Evolutionary conservation across 192 early-diverging fungal genomes (phyloP).

Genomic region (Linnemannia elongata): DNA sequence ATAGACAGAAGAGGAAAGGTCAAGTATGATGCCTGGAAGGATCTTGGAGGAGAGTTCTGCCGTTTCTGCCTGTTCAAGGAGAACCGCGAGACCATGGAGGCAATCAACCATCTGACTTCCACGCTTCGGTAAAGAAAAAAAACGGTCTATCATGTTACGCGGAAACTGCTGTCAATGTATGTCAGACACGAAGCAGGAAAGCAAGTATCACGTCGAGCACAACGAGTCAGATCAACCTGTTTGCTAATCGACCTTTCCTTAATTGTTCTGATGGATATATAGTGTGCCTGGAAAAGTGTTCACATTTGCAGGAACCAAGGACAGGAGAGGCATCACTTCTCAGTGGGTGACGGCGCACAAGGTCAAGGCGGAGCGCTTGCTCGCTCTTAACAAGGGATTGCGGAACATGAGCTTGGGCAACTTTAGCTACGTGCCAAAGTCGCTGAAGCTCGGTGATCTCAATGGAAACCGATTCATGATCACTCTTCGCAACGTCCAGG

Average conservation of each 20-base stretch:
- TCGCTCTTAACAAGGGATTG: constrained; percentile 63
- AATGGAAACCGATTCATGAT: constrained; percentile 93
- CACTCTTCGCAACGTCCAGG: constrained; percentile 72
- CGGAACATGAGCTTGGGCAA: constrained; percentile 79
- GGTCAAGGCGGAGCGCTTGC: constrained; percentile 69
- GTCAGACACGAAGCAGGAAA: constrained; percentile 11
- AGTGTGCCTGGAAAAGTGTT: constrained; percentile 69
- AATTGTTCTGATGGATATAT: constrained; percentile 29
- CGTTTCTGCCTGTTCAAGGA: constrained; percentile 94
- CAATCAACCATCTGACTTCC: constrained; percentile 72
- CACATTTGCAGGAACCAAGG: constrained; percentile 95
- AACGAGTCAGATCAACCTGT: background rate
- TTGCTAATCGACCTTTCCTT: background rate
- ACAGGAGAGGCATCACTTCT: constrained; percentile 90
- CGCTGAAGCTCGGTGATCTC: constrained; percentile 87
- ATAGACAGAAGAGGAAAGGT: constrained; percentile 45
- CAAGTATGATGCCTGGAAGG: constrained; percentile 63
- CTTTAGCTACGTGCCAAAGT: constrained; percentile 74
- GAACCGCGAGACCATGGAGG: constrained; percentile 93
- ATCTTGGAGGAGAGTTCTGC: constrained; percentile 78
- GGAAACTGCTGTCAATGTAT: constrained; percentile 22
- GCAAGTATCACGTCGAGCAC: background rate
- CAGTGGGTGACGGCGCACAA: constrained; percentile 83
- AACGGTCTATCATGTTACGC: background rate
- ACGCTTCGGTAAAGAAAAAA: constrained; percentile 39